phyloP scores from a whole-genome alignment of 495 filamentous ascomycete genomes.

The Haplographium delicatum region DNA sequence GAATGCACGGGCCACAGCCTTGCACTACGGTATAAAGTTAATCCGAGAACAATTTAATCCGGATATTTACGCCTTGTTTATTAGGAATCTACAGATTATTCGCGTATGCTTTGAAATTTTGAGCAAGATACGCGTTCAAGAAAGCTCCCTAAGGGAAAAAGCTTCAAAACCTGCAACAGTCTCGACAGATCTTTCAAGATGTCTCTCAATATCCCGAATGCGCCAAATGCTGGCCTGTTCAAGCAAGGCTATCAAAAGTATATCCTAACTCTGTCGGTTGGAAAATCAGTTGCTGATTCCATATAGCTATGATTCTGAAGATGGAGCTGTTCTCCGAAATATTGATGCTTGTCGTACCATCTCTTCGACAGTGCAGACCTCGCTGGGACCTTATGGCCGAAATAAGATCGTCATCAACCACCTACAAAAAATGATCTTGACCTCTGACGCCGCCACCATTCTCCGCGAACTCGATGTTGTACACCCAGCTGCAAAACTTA shows the following conservation, averaged over 20 bases:
- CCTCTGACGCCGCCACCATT: slow-evolving; percentile 96
- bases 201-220: slow-evolving; percentile 91
- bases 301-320: slow-evolving; percentile 89
- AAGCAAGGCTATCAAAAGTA: slow-evolving; percentile 97
- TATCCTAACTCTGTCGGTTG: slow-evolving; percentile 24
- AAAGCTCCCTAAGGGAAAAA: not conserved
- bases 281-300: slow-evolving; percentile 20
- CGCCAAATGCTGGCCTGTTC: slow-evolving; percentile 90
- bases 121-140: not conserved
- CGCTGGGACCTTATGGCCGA: slow-evolving; percentile 92
- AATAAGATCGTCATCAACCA: slow-evolving; percentile 99
- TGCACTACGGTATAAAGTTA: no score
- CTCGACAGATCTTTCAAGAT: slow-evolving; percentile 45
- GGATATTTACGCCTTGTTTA: no score
- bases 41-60: no score
- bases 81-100: no score
- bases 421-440: slow-evolving; percentile 98
- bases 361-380: slow-evolving; percentile 91
- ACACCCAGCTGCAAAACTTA: slow-evolving; percentile 92
- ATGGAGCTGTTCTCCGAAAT: slow-evolving; percentile 97
- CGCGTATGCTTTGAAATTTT: not conserved
- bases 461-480: slow-evolving; percentile 96
- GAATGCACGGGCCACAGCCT: no score
- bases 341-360: slow-evolving; percentile 98
- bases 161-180: not conserved